Evolutionary conservation across 1,284 basidiomycete genomes (phyloP).

Genomic region (Meira nashicola): DNA sequence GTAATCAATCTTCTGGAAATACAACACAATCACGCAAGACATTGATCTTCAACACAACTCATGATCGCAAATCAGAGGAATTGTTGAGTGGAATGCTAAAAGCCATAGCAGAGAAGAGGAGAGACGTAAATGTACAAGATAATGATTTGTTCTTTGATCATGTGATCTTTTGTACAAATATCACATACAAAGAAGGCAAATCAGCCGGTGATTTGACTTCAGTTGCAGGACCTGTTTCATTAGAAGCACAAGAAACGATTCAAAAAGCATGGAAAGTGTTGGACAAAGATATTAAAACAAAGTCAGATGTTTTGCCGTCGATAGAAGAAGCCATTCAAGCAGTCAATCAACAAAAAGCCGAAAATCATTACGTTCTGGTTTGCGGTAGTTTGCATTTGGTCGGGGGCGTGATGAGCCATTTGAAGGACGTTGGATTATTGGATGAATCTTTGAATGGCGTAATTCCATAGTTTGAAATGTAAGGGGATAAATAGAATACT

Average conservation of each 20-base stretch:
- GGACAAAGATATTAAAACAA: not conserved
- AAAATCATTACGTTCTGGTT: slow-evolving; percentile 66
- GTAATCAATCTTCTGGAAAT: slow-evolving; percentile 8
- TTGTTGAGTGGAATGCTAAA: slow-evolving; percentile 59
- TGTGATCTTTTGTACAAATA: slow-evolving; percentile 91
- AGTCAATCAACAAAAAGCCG: slow-evolving; percentile 14
- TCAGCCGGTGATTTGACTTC: slow-evolving; percentile 65
- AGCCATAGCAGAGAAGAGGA: not conserved
- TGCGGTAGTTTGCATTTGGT: slow-evolving; percentile 90
- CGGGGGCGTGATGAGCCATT: slow-evolving; percentile 74
- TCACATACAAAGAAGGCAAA: slow-evolving; percentile 80
- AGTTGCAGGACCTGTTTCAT: not conserved
- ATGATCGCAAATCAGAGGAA: slow-evolving; percentile 71
- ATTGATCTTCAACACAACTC: slow-evolving; percentile 93
- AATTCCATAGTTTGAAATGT: too few relatives aligned
- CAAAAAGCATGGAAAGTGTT: slow-evolving; percentile 4
- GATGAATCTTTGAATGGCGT: slow-evolving; percentile 1
- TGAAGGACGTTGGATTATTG: slow-evolving; percentile 10
- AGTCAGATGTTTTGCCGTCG: slow-evolving; percentile 67
- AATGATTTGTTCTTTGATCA: slow-evolving; percentile 62
- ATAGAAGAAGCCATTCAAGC: slow-evolving; percentile 70
- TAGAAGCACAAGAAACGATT: slow-evolving; percentile 5
- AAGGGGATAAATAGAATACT: too few relatives aligned
- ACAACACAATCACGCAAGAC: slow-evolving; percentile 57
- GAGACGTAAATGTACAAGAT: slow-evolving; percentile 19